These are phyloP conservation scores for Ceratopteris richardii DNA, from an alignment of 75 land plant species.

Conservation along the genomic window DNA sequence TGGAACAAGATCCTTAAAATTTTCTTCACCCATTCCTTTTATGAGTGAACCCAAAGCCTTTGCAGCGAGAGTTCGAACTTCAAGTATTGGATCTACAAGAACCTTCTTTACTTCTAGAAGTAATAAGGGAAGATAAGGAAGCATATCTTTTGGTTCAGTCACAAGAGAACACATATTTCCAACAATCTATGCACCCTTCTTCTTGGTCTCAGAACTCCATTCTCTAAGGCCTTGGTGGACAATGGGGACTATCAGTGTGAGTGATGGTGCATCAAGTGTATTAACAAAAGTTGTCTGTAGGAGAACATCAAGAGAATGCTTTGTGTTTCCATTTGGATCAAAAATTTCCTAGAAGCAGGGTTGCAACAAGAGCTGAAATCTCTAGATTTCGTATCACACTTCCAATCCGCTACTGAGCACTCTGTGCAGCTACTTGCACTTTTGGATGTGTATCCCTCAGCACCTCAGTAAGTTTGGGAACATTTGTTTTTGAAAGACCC, in stretches of 20 bases:
- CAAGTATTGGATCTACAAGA: constrained; percentile 98
- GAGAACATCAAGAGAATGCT: constrained; percentile 92
- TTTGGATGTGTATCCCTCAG: constrained; percentile 99
- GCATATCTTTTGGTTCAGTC: constrained; percentile 98
- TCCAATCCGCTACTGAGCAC: constrained; percentile 98
- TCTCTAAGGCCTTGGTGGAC: constrained; percentile 97
- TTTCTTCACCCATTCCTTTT: constrained; percentile 97
- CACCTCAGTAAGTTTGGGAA: constrained; percentile 97
- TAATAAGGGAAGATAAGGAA: constrained; percentile 84
- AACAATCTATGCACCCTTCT: constrained; percentile 96
- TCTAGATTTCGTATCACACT: constrained; percentile 98
- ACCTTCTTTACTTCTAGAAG: constrained; percentile 99
- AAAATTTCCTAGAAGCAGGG: constrained; percentile 64
- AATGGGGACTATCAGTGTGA: constrained; percentile 97
- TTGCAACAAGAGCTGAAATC: constrained; percentile 89
- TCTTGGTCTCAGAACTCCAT: constrained; percentile 94
- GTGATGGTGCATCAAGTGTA: constrained; percentile 94
- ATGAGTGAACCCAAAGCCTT: constrained; percentile 93
- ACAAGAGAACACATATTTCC: constrained; percentile 99
- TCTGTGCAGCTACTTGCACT: constrained; percentile 95
- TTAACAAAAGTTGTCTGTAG: constrained; percentile 99
- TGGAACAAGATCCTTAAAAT: constrained; percentile 92
- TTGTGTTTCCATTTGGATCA: constrained; percentile 96
- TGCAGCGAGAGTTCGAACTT: constrained; percentile 95
- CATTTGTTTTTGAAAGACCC: constrained; percentile 92